phyloP scores from a whole-genome alignment of 139 green algal species.

The Picochlorum sp. region DNA sequence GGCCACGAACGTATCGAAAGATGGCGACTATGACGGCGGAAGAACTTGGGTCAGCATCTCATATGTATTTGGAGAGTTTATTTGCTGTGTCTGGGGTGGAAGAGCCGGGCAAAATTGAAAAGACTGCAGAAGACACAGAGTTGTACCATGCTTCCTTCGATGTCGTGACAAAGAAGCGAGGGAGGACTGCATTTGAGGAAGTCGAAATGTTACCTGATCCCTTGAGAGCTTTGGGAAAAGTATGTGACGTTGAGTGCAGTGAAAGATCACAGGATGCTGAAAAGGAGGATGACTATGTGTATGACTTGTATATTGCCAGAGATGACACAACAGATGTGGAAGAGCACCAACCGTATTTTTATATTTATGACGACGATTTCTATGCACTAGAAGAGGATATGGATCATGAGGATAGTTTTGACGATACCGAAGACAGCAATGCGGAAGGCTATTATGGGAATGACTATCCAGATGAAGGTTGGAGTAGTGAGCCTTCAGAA shows the following conservation, averaged over 20 bases:
- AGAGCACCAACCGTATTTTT: slow-evolving; percentile 6
- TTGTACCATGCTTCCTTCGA: not conserved
- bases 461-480: slow-evolving; percentile 33
- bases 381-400: slow-evolving; percentile 20
- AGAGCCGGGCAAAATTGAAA: too few species aligned
- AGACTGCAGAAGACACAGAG: not conserved
- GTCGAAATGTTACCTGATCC: not conserved
- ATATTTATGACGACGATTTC: slow-evolving; percentile 24
- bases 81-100: too few species aligned
- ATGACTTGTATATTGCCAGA: slow-evolving; percentile 27
- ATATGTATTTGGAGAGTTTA: too few species aligned
- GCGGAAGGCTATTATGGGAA: slow-evolving; percentile 31
- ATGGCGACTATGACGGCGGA: slow-evolving; percentile 22
- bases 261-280: not conserved
- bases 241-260: slow-evolving; percentile 2
- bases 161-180: not conserved
- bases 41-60: slow-evolving; percentile 7
- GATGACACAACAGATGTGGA: slow-evolving; percentile 13
- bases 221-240: not conserved
- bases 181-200: slow-evolving; percentile 1
- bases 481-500: not conserved
- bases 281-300: slow-evolving; percentile 23
- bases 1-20: not conserved
- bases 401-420: slow-evolving; percentile 9
- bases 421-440: slow-evolving; percentile 27